These are phyloP conservation scores for Keithomyces neogunnii DNA, from an alignment of 2,329 filamentous ascomycete species.

Conservation along the genomic window DNA sequence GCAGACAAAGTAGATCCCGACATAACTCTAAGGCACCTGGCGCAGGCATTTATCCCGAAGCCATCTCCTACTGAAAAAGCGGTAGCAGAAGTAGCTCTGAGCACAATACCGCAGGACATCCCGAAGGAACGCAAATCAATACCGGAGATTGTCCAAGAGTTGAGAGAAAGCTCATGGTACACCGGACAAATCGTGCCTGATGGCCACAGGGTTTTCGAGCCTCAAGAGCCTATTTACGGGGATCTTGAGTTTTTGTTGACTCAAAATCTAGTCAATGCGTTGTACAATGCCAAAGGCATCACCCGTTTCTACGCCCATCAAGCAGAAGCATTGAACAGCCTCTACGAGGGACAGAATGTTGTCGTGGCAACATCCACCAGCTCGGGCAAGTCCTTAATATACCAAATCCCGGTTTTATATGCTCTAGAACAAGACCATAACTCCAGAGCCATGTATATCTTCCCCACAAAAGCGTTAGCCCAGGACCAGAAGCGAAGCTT, in stretches of 20 bases:
- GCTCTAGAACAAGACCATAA: slow-evolving; percentile 69
- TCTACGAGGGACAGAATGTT: slow-evolving; percentile 75
- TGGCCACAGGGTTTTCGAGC: slow-evolving; percentile 83
- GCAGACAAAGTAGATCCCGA: slow-evolving; percentile 59
- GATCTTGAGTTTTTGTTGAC: slow-evolving; percentile 80
- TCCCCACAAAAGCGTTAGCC: slow-evolving; percentile 91
- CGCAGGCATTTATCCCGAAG: slow-evolving; percentile 53
- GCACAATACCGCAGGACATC: slow-evolving; percentile 58
- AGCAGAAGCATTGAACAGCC: slow-evolving; percentile 82
- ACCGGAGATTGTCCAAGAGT: slow-evolving; percentile 74
- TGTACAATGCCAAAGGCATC: slow-evolving; percentile 88
- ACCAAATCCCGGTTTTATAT: slow-evolving; percentile 86
- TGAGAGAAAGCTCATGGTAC: slow-evolving; percentile 81
- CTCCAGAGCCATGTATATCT: slow-evolving; percentile 92
- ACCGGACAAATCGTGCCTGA: slow-evolving; percentile 87
- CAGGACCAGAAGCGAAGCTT: slow-evolving; percentile 89
- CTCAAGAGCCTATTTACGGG: slow-evolving; percentile 72
- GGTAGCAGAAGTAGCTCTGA: slow-evolving; percentile 22
- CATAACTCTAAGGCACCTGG: slow-evolving; percentile 49
- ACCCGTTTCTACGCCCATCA: slow-evolving; percentile 85
- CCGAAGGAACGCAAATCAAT: slow-evolving; percentile 74
- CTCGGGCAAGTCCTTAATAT: slow-evolving; percentile 96
- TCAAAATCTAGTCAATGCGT: slow-evolving; percentile 86
- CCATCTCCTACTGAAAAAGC: slow-evolving; percentile 35
- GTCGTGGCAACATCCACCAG: slow-evolving; percentile 93